A percentile compares a stretch with the other conserved stretches of the same genome.
phyloP scores from a whole-genome alignment of 805 yeast genomes.

The Barnettozyma populi region DNA sequence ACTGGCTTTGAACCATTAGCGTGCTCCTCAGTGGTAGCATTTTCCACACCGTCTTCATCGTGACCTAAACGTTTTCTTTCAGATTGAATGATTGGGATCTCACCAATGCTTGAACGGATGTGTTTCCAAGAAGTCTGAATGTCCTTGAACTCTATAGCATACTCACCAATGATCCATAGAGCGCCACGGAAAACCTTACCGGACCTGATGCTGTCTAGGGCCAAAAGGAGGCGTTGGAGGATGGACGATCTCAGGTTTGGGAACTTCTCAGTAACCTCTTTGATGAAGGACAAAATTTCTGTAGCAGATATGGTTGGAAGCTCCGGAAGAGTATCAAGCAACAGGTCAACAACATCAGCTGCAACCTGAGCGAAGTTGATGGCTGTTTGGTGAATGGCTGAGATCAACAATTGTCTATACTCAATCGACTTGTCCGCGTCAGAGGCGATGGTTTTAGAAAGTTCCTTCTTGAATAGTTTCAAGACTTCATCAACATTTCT shows the following conservation, averaged over 20 bases:
- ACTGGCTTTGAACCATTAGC: constrained; percentile 58
- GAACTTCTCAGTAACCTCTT: constrained; percentile 89
- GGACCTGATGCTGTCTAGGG: constrained; percentile 66
- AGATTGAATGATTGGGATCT: constrained; percentile 79
- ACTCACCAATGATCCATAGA: constrained; percentile 95
- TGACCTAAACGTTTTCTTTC: constrained; percentile 45
- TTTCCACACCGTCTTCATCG: constrained; percentile 16
- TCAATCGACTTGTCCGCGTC: constrained; percentile 76
- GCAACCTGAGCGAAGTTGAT: constrained; percentile 87
- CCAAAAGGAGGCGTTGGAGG: constrained; percentile 51
- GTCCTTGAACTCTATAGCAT: constrained; percentile 61
- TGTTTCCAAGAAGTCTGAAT: constrained; percentile 84
- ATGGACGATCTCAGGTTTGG: constrained; percentile 70
- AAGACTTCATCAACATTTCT: constrained; percentile 94
- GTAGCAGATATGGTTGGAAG: constrained; percentile 80
- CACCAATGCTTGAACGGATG: constrained; percentile 79
- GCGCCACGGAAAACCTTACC: constrained; percentile 93
- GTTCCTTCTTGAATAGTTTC: constrained; percentile 85
- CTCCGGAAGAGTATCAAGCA: constrained; percentile 82
- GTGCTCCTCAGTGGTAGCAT: constrained; percentile 22
- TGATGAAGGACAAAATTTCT: constrained; percentile 86
- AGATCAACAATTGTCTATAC: constrained; percentile 83
- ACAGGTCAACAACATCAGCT: constrained; percentile 78
- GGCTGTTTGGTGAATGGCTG: constrained; percentile 86
- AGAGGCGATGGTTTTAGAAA: constrained; percentile 62